Base-by-base conservation (phyloP, 1,139 yeast genomes). In the Nadsonia starkeyi-henricii region DNA sequence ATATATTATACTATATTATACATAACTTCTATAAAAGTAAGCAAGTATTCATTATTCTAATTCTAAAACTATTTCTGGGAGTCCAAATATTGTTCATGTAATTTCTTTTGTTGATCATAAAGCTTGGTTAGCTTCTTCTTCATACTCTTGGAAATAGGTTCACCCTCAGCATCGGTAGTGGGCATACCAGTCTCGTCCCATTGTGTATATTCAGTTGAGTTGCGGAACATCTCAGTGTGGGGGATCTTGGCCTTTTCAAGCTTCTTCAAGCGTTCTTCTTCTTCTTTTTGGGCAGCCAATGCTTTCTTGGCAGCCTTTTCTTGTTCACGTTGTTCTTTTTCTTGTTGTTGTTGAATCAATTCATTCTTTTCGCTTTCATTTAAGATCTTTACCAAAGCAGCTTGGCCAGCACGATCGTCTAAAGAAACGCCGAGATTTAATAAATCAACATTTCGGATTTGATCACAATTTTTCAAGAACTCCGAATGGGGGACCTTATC, bases 161-260 rank as follows among this genome's bases (percentile, higher is more conserved):
- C 86, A 9, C 97, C 98, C 17, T 77, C 78, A 43, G 67, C 72
- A 54, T 81, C 88, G 61, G 79, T 80, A 1, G 79, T 72, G 17
- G 99, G 99, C 21, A 91, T 52, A 1, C 99, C 99, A 41, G 72
- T 67, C 30, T 74, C 89, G 60, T 91, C 97, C 85, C 93, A 91
- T 59, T 77, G 84, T 8, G 77, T 66, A 62, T 77, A 91, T 49
- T 75, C 70, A 3, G 62, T 51, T n/a, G 56, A 53, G 20, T 67
- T 69, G 58, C 72, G 74, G 67, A 89, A 91, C 77, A 91, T 65
- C 21, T 84, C 89, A 42, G 63, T 53, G 1, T 97, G 96, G 7
- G 78, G 64, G 5, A 81, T 57, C 60, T 78, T 80, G 58, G 91
- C 85, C 65, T 80, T 83, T 51, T 74, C 88, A 43, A 74, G 61